Evolutionary conservation across 805 yeast species (phyloP).

Genomic region (Cephaloascus albidus): DNA sequence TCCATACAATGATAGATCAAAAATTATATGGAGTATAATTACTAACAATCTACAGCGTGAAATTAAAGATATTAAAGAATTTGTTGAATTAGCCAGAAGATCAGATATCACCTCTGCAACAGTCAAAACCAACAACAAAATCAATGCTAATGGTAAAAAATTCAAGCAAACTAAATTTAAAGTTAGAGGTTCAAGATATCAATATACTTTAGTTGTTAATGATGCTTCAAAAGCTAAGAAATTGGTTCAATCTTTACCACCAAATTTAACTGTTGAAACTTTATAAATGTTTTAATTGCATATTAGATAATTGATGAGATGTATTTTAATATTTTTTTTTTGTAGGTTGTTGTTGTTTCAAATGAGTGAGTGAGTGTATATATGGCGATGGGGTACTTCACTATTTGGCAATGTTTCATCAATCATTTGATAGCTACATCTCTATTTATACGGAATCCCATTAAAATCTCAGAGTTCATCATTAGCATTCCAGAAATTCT

Average conservation of each 20-base stretch:
- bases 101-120: conserved; percentile 89
- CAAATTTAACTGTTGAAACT: conserved; percentile 66
- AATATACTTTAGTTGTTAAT: conserved; percentile 91
- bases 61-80: conserved; percentile 94
- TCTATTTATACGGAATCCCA: too few relatives aligned
- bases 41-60: conserved; percentile 34
- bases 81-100: conserved; percentile 94
- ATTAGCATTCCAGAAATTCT: too few relatives aligned
- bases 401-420: too few relatives aligned
- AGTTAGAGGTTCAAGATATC: conserved; percentile 92
- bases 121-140: conserved; percentile 86
- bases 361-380: too few relatives aligned
- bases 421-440: too few relatives aligned
- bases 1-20: not conserved
- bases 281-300: conserved; percentile 21
- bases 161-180: conserved; percentile 97
- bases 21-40: not conserved
- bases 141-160: conserved; percentile 73
- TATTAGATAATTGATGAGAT: too few relatives aligned
- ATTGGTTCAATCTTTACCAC: conserved; percentile 95
- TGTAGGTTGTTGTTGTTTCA: too few relatives aligned
- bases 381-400: too few relatives aligned
- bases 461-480: too few relatives aligned
- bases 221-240: conserved; percentile 97
- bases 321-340: too few relatives aligned